A percentile compares a stretch with the other conserved stretches of the same genome.
phyloP scores from a whole-genome alignment of 108 stramenopile genomes.

The Halocafeteria seosinensis region DNA sequence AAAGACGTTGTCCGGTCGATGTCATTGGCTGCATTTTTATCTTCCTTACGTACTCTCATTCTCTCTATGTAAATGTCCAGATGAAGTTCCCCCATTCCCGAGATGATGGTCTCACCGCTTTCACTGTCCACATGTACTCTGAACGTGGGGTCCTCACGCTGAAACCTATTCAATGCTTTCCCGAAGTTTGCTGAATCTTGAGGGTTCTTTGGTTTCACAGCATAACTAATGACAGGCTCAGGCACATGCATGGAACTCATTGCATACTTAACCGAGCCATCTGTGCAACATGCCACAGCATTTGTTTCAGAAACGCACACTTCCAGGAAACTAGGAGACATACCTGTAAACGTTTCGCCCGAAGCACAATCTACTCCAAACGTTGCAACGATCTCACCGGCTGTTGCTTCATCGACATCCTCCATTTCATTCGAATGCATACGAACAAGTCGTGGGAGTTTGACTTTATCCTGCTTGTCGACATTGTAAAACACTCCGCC shows the following conservation, averaged over 20 bases:
- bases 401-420: constrained; percentile 73
- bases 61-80: constrained; percentile 97
- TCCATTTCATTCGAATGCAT: constrained; percentile 99
- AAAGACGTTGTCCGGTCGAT: too few species aligned
- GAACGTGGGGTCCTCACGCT: constrained; percentile 96
- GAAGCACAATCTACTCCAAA: constrained; percentile 92
- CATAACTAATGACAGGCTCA: constrained; percentile 88
- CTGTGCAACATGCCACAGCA: too few species aligned
- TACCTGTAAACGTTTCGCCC: constrained; percentile 94
- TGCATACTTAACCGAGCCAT: constrained; percentile 25
- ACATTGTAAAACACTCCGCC: constrained; percentile 64
- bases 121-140: constrained; percentile 69
- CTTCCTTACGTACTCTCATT: too few species aligned
- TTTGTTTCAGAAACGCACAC: too few species aligned
- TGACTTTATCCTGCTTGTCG: constrained; percentile 61
- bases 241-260: constrained; percentile 94
- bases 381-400: constrained; percentile 98
- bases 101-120: constrained; percentile 85
- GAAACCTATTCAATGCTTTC: constrained; percentile 80
- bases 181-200: constrained; percentile 60
- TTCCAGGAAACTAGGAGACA: constrained; percentile 36
- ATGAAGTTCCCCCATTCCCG: constrained; percentile 99
- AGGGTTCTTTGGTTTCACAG: constrained; percentile 67
- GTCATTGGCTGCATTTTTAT: too few species aligned
- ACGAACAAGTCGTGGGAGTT: constrained; percentile 81